phyloP scores from a whole-genome alignment of 177 flowering plant species.

The Vitis hybrid region DNA sequence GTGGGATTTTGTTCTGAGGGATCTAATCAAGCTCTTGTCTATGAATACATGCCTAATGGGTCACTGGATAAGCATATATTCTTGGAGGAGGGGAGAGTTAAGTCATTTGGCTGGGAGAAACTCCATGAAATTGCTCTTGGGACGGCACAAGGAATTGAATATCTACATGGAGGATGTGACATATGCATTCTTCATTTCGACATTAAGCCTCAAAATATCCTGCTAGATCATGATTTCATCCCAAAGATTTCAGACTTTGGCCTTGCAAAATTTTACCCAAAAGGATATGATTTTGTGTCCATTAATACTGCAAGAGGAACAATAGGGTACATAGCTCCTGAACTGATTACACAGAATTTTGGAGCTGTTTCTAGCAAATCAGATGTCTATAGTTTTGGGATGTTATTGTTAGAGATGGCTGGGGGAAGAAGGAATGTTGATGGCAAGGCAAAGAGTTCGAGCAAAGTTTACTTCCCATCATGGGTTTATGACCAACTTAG shows the following conservation, averaged over 20 bases:
- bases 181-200: conserved; percentile 18
- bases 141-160: conserved; percentile 16
- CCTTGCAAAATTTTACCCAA: conserved; percentile 14
- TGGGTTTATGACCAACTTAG: conserved; percentile 14
- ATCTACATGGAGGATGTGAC: conserved; percentile 8
- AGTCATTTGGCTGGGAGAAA: conserved; percentile 6
- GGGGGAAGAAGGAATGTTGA: conserved; percentile 9
- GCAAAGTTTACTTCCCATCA: conserved; percentile 5
- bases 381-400: conserved; percentile 24
- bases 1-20: conserved; percentile 19
- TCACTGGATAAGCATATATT: conserved; percentile 16
- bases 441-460: background rate
- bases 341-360: conserved; percentile 7
- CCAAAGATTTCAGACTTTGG: conserved; percentile 26
- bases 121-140: conserved; percentile 17
- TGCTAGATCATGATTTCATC: conserved; percentile 14
- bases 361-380: conserved; percentile 14
- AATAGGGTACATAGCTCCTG: conserved; percentile 23
- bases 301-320: conserved; percentile 13
- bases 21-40: conserved; percentile 16
- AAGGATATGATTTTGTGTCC: conserved; percentile 1
- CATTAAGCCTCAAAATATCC: conserved; percentile 21
- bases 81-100: background rate
- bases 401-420: conserved; percentile 22
- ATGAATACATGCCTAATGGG: conserved; percentile 25